These are phyloP conservation scores for Suillus sp. DNA, from an alignment of 768 basidiomycete species.

Conservation along the genomic window DNA sequence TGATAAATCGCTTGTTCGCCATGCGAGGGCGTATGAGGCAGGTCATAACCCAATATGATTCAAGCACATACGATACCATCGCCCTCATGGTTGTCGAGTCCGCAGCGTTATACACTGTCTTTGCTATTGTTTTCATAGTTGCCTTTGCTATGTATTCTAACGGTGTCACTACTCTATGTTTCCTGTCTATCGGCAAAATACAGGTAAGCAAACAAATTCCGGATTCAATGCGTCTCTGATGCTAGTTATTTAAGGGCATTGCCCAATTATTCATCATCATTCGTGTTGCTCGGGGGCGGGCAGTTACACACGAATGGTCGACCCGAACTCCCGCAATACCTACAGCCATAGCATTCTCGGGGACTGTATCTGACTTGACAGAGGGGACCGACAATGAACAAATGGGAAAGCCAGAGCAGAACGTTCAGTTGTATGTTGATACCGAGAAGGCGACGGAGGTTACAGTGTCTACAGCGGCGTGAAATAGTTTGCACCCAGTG, in stretches of 20 bases:
- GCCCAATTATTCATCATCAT: slow-evolving; percentile 38
- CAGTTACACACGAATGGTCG: slow-evolving; percentile 16
- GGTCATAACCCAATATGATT: slow-evolving; percentile 16
- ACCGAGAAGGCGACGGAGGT: not conserved
- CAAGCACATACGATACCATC: slow-evolving; percentile 25
- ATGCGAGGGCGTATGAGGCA: slow-evolving; percentile 21
- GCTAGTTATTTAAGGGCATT: slow-evolving; percentile 29
- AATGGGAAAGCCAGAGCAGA: not conserved
- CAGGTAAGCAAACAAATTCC: slow-evolving; percentile 25
- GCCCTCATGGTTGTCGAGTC: slow-evolving; percentile 36
- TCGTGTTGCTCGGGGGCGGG: slow-evolving; percentile 36
- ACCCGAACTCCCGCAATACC: not conserved
- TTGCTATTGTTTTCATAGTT: slow-evolving; percentile 31
- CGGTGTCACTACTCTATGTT: slow-evolving; percentile 33
- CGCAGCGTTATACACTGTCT: slow-evolving; percentile 26
- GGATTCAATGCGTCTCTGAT: not conserved
- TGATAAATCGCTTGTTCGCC: slow-evolving; percentile 31
- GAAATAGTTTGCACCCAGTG: not conserved
- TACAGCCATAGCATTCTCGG: not conserved
- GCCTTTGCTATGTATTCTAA: slow-evolving; percentile 19
- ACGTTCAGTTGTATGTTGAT: not conserved
- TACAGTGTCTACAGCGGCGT: no score
- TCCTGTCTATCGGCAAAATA: slow-evolving; percentile 36
- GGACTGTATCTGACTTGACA: not conserved
- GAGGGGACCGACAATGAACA: not conserved